Base-by-base conservation (phyloP, 805 yeast species). In the Wickerhamomyces alni region DNA sequence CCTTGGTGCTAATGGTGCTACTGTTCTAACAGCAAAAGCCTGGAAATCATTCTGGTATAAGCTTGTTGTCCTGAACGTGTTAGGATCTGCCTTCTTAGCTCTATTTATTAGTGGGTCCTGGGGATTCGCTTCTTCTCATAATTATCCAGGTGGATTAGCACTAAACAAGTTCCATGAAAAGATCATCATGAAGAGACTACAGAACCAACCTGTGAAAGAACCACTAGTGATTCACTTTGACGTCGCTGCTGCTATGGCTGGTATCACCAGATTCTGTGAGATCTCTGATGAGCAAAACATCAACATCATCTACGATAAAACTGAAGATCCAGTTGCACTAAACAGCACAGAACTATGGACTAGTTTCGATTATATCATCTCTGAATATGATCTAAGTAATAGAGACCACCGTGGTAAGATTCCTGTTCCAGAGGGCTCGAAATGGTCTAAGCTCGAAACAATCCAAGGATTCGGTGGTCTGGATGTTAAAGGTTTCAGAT, bases 81-180 rank as follows among this genome's bases (percentile, higher is more conserved):
- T 63, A 7, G 44, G 66, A 0, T 40, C 66, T 1, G 43, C 62
- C 2, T 41, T 62, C 0, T 19, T 70, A 0, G 64, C 76, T 2
- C 41, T 72, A 6, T 37, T 61, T 0, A 36, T 68, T 3, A 74
- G 89, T 0, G 32, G 72, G 1, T 54, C 69, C 10, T 79, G 79
- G 69, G 74, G 81, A 0, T 71, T 69, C 35, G 67, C 78, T 5
- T 87, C 96, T 1, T 70, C 82, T 36, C 65, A 66, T 58, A 91
- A 91, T 58, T 91, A 91, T 55, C 95, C 96, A 3, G 97, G 97
- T 11, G 97, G 96, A 0, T 69, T 62, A 1, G 95, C 96, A 1
- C 61, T 88, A 26, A 44, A 55, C 13, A 52, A 53, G 17, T 69
- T 84, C 42, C 83, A 87, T 51, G 50, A 65, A 9, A 55, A 65